Evolutionary conservation across 257 asterid genomes (phyloP), one percentile per base, ranked within the genome.

Genomic region (Ilex aquifolium): DNA sequence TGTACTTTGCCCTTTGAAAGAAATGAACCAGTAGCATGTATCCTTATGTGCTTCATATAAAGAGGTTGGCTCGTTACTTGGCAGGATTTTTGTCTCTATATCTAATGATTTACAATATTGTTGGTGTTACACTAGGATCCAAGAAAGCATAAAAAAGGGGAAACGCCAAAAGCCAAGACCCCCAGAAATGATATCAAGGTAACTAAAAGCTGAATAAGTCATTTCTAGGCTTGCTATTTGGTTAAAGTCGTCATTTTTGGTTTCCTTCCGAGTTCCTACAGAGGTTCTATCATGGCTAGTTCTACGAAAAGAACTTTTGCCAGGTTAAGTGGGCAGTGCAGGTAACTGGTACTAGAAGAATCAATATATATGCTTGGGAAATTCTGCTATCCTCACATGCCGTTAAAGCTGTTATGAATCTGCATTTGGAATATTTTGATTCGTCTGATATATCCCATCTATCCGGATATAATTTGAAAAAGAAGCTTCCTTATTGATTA

Each of bases 121-220:
- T 71, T n/a, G 74, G 61, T 63, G 17, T 21, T 55, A 54, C 44
- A 40, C 30, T 81, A 93, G 92, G 92, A 81, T 13, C 80, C 95
- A 40, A 83, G 81, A 68, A 90, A 85, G 83, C 85, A 77, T 58
- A 73, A 81, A 77, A 79, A 70, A 69, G 72, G 77, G 65, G 73
- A 64, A 31, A 87, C 97, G 46, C 95, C 97, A 63, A 83, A 74
- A 72, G 85, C 74, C 51, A 79, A 51, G 78, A 83, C 86, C 52
- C 95, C 95, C 54, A 80, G 69, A 74, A 63, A 72, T 57, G 69
- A 59, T 63, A 66, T 69, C 59, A 87, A 74, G 89, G 95, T 79
- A 77, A 79, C 80, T 68, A 61, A n/a, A 66, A 58, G 21, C 65
- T 56, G 64, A 65, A 69, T 49, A 55, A 57, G 15, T 66, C 51